phyloP scores from a whole-genome alignment of 2,329 filamentous ascomycete species.

The Ascocoryne sarcoides region DNA sequence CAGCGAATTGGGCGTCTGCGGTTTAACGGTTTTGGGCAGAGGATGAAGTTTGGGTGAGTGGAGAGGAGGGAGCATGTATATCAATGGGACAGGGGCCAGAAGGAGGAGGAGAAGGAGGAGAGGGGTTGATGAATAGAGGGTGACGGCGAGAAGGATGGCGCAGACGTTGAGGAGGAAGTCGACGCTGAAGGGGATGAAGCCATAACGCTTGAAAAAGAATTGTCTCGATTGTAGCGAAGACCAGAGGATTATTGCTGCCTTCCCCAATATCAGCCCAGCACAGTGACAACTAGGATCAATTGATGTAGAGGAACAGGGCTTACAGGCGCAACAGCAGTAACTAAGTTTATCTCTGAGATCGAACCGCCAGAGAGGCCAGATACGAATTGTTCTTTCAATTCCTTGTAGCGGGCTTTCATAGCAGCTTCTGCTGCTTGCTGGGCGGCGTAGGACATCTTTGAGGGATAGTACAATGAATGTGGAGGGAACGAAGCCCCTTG shows the following conservation, averaged over 20 bases:
- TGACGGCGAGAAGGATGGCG: slow-evolving; percentile 74
- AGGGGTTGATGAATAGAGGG: slow-evolving; percentile 70
- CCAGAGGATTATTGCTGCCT: slow-evolving; percentile 82
- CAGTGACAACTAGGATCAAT: not conserved
- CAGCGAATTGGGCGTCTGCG: slow-evolving; percentile 40
- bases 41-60: not conserved
- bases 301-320: slow-evolving; percentile 26
- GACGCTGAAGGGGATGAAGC: slow-evolving; percentile 54
- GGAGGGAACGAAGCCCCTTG: slow-evolving; percentile 4
- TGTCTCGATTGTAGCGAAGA: slow-evolving; percentile 78
- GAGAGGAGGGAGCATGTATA: slow-evolving; percentile 40
- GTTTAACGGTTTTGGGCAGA: slow-evolving; percentile 26
- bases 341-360: slow-evolving; percentile 76
- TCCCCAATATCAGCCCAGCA: slow-evolving; percentile 5
- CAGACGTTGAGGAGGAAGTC: slow-evolving; percentile 86
- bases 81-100: slow-evolving; percentile 54
- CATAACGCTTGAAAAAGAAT: slow-evolving; percentile 74
- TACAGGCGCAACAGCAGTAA: slow-evolving; percentile 81
- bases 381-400: slow-evolving; percentile 90
- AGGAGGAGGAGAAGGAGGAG: slow-evolving; percentile 68
- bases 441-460: not conserved
- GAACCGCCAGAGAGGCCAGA: slow-evolving; percentile 80
- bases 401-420: slow-evolving; percentile 63
- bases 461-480: slow-evolving; percentile 19
- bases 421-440: slow-evolving; percentile 25